These are phyloP conservation scores for Tetradesmus obliquus DNA, from an alignment of 139 green algal genomes.

Conservation along the genomic window DNA sequence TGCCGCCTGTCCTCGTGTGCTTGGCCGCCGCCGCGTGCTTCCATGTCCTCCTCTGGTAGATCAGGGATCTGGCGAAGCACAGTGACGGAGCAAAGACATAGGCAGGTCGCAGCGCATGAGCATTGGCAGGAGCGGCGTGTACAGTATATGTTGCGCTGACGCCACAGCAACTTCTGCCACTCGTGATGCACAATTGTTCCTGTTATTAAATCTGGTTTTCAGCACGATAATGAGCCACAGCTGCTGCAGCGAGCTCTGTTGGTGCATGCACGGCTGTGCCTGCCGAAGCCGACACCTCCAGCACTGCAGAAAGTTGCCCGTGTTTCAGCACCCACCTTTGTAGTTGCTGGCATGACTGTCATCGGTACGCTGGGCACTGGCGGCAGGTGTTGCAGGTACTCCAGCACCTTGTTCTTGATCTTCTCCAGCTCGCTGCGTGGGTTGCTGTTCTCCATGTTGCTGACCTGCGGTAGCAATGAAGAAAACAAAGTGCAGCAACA, in stretches of 20 bases:
- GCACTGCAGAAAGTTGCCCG: background rate
- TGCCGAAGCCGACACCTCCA: background rate
- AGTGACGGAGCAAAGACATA: background rate
- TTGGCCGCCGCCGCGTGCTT: constrained; percentile 79
- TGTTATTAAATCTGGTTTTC: too few species aligned
- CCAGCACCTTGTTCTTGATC: constrained; percentile 77
- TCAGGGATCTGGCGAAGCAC: constrained; percentile 49
- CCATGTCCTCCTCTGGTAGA: constrained; percentile 77
- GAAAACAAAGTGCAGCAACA: background rate
- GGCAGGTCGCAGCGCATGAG: background rate
- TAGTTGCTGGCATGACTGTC: constrained; percentile 24
- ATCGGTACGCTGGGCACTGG: constrained; percentile 73
- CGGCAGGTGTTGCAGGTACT: constrained; percentile 80
- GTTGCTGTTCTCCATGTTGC: constrained; percentile 97
- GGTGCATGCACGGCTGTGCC: background rate
- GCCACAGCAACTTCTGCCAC: too few species aligned
- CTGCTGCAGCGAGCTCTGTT: too few species aligned
- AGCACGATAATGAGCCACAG: background rate
- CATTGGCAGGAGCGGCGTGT: too few species aligned
- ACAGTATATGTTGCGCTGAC: too few species aligned
- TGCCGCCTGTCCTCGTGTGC: constrained; percentile 65
- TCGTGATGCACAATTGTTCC: too few species aligned
- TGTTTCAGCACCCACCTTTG: constrained; percentile 35
- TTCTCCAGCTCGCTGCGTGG: constrained; percentile 79
- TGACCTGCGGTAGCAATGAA: constrained; percentile 49